Evolutionary conservation across 306 rosid species (phyloP).

Genomic region (Morella rubra): DNA sequence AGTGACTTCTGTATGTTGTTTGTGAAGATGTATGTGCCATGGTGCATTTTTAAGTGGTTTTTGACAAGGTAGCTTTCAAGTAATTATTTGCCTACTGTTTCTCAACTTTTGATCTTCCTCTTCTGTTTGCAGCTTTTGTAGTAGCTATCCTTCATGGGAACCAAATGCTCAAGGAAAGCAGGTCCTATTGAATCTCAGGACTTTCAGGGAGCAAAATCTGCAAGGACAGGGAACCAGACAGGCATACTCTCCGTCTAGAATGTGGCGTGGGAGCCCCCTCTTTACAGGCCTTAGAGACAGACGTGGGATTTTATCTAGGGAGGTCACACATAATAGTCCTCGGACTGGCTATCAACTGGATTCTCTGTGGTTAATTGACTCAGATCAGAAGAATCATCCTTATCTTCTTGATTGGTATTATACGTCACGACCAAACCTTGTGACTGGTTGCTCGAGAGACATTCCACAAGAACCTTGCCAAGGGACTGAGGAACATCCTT

Average conservation of each 20-base stretch:
- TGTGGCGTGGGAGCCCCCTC: conserved; percentile 46
- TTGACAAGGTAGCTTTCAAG: conserved; percentile 9
- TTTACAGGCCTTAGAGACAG: conserved; percentile 43
- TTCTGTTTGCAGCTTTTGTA: conserved; percentile 66
- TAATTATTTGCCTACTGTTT: conserved; percentile 1
- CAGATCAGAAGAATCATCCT: conserved; percentile 54
- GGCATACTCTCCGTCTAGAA: conserved; percentile 47
- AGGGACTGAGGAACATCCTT: conserved; percentile 37
- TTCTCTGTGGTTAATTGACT: conserved; percentile 60
- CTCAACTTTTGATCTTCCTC: conserved; percentile 21
- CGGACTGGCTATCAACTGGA: conserved; percentile 48
- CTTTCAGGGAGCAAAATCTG: conserved; percentile 62
- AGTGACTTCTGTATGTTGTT: neutral
- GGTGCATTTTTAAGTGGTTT: neutral
- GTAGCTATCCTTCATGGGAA: conserved; percentile 83
- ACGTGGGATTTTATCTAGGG: conserved; percentile 41
- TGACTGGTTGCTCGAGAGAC: conserved; percentile 20
- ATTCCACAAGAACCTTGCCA: conserved; percentile 40
- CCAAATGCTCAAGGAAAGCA: conserved; percentile 69
- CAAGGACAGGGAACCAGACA: conserved; percentile 39
- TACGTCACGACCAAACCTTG: conserved; percentile 42
- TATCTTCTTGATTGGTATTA: conserved; percentile 90
- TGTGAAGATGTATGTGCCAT: neutral
- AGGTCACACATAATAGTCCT: conserved; percentile 36
- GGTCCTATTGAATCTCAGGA: conserved; percentile 54